Conservation (phyloP, 225 moss, liverwort and hornwort genomes). For the Neckera pumila region DNA sequence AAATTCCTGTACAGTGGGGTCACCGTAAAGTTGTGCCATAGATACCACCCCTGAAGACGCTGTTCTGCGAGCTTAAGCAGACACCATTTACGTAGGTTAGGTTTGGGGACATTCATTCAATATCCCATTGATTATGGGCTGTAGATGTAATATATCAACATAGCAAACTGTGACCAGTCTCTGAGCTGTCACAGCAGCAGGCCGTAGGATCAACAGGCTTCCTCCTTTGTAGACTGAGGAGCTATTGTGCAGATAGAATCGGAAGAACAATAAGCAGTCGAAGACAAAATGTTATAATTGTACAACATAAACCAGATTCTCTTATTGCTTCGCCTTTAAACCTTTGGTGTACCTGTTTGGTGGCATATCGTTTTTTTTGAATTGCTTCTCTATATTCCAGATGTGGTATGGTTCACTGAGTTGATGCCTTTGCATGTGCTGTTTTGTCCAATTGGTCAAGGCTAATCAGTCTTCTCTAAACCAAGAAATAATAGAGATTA, state of each 20-base stretch:
- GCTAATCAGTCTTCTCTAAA: neutral
- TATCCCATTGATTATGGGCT: slow-evolving; percentile 36
- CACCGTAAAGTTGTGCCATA: slow-evolving; percentile 16
- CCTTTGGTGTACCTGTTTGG: neutral
- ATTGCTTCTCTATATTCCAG: neutral
- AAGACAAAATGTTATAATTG: slow-evolving; percentile 21
- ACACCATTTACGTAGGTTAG: slow-evolving; percentile 24
- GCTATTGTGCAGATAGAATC: slow-evolving; percentile 31
- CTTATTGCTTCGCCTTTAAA: neutral
- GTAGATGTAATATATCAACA: slow-evolving; percentile 34
- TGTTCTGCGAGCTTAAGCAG: slow-evolving; percentile 14
- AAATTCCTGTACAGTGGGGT: slow-evolving; percentile 27
- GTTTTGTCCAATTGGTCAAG: neutral
- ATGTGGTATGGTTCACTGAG: neutral
- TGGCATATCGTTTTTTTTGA: neutral
- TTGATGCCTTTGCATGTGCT: neutral
- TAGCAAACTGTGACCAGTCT: slow-evolving; percentile 11
- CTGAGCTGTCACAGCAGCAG: neutral
- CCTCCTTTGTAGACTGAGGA: slow-evolving; percentile 31
- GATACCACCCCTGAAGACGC: slow-evolving; percentile 1
- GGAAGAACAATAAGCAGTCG: slow-evolving; percentile 9
- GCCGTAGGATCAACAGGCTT: slow-evolving; percentile 18
- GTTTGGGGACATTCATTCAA: slow-evolving; percentile 38
- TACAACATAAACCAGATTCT: slow-evolving; percentile 20
- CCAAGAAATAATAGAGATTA: neutral